Percentiles rank a stretch among this genome's conserved stretches.
Evolutionary conservation across 305 asterid genomes (phyloP).

Genomic region (Solanum aculeatissimum): DNA sequence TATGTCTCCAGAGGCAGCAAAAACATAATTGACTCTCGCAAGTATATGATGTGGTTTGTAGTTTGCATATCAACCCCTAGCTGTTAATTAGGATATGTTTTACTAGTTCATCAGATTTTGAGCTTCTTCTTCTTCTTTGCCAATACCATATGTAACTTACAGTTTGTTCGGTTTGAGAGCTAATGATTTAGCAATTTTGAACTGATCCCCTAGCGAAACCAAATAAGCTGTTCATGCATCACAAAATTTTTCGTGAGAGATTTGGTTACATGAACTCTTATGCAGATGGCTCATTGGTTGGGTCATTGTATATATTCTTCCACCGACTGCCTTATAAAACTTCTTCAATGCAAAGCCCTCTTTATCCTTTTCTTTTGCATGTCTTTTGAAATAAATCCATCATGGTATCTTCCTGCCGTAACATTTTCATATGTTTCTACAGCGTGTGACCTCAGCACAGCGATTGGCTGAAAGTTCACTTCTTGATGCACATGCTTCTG

Average conservation of each 20-base stretch:
- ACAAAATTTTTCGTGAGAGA: neutral
- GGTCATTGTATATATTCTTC: neutral
- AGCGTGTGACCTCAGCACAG: slow-evolving; percentile 82
- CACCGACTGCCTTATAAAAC: neutral
- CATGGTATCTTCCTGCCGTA: neutral
- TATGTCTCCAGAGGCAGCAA: neutral
- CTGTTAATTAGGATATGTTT: neutral
- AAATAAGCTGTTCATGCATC: neutral
- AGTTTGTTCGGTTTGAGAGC: neutral
- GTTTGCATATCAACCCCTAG: neutral
- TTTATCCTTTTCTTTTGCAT: neutral
- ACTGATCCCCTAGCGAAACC: neutral
- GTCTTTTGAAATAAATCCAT: neutral
- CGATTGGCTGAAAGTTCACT: slow-evolving; percentile 80
- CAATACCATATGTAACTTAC: neutral
- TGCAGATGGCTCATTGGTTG: neutral
- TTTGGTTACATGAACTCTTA: neutral
- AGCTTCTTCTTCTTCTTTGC: neutral
- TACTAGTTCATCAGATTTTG: neutral
- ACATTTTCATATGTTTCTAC: slow-evolving; percentile 16
- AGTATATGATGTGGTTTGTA: neutral
- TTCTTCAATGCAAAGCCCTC: neutral
- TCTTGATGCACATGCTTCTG: slow-evolving; percentile 77
- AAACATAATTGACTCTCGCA: neutral
- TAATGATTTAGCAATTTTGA: neutral